phyloP scores from a whole-genome alignment of 2,329 filamentous ascomycete species.

The Sclerotinia spermophila region DNA sequence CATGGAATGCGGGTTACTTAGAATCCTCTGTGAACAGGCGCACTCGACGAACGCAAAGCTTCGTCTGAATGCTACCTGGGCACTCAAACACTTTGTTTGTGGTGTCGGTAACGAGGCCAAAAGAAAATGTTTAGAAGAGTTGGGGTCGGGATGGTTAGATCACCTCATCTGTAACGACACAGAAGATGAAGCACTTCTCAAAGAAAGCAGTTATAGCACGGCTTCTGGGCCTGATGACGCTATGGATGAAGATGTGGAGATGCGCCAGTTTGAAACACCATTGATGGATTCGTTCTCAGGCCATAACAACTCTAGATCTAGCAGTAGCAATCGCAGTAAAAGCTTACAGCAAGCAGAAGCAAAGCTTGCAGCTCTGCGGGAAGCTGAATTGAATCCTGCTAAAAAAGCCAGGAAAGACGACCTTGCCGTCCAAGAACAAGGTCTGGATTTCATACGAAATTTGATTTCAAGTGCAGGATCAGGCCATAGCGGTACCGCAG shows the following conservation, averaged over 20 bases:
- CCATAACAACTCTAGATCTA: slow-evolving; percentile 27
- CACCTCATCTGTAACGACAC: slow-evolving; percentile 67
- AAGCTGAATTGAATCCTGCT: slow-evolving; percentile 64
- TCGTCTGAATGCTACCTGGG: slow-evolving; percentile 85
- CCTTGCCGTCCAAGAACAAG: slow-evolving; percentile 84
- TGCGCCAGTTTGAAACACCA: slow-evolving; percentile 45
- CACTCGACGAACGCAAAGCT: slow-evolving; percentile 76
- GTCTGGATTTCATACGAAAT: slow-evolving; percentile 84
- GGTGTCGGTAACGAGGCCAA: slow-evolving; percentile 69
- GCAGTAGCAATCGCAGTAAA: slow-evolving; percentile 34
- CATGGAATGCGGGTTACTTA: slow-evolving; percentile 68
- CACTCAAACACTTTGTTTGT: slow-evolving; percentile 83
- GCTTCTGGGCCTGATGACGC: slow-evolving; percentile 37
- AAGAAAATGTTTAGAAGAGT: slow-evolving; percentile 70
- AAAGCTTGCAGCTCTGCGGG: slow-evolving; percentile 51
- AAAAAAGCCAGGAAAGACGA: slow-evolving; percentile 72
- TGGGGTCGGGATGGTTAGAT: slow-evolving; percentile 77
- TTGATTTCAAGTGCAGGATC: slow-evolving; percentile 60
- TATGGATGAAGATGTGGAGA: slow-evolving; percentile 57
- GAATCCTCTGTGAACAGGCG: slow-evolving; percentile 77
- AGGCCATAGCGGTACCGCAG: slow-evolving; percentile 47
- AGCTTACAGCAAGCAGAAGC: slow-evolving; percentile 48
- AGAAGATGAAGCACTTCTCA: slow-evolving; percentile 48
- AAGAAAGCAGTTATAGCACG: slow-evolving; percentile 32
- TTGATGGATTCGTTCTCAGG: slow-evolving; percentile 26